Base-by-base conservation (phyloP, 768 basidiomycete genomes). In the Imleria badia region DNA sequence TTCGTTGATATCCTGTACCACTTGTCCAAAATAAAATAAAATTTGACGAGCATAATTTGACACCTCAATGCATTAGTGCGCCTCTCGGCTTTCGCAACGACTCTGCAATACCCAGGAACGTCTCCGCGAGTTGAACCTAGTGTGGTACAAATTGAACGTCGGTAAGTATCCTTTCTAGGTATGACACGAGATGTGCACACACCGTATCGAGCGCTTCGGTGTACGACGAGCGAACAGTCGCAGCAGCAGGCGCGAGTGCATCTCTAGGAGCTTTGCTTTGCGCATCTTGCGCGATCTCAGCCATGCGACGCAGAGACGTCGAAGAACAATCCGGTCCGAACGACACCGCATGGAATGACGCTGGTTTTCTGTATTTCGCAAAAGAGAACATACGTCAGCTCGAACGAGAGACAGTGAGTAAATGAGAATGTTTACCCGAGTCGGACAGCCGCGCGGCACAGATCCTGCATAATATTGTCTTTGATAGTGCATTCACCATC, bases 341-440 rank as follows among this genome's bases (percentile, higher is more conserved):
- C 0, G 79, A 76, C n/a, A 86, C 79, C 0, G 83, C 63, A 44
- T 85, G 84, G 60, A 85, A 80, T 0, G 83, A 82, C 1, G 82
- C 68, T 1, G 82, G 67, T 68, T 81, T 80, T 13, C 84, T 85
- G 40, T 15, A 6, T 3, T 31, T 41, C 1, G 3, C 20, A 26
- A 20, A 41, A 4, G 22, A 40, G 17, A 46, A 22, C 4, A 3
- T 17, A 2, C 14, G 22, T 59, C 35, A 52, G 46, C 20, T 39
- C 12, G 17, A 8, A 23, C 4, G 20, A 33, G 6, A 0, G n/a
- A 34, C 3, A 19, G 1, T 6, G 8, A 2, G n/a, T 6, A 23
- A 15, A 33, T 5, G 19, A n/a, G 4, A 26, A 15, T n/a, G 3
- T 7, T 33, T 55, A 81, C 81, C 83, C 81, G 5, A 73, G 75